Evolutionary conservation across 306 rosid species (phyloP).

Genomic region (Ormosia emarginata): DNA sequence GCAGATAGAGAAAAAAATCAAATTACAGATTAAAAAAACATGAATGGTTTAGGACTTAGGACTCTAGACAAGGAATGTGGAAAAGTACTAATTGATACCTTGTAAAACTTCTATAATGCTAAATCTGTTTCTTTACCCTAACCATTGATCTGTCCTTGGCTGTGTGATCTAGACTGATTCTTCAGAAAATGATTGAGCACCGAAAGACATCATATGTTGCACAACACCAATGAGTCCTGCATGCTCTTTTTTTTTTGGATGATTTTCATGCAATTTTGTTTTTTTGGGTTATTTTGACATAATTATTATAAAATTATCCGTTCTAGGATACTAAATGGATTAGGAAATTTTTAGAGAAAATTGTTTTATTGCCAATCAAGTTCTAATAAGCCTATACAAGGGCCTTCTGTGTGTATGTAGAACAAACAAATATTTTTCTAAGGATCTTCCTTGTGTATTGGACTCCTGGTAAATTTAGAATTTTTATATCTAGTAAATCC

Average conservation of each 20-base stretch:
- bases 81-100: background rate
- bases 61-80: background rate
- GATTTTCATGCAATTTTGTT: conserved; percentile 1
- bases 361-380: background rate
- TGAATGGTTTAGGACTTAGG: conserved; percentile 1
- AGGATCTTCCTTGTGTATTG: background rate
- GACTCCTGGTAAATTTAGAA: background rate
- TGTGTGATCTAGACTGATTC: background rate
- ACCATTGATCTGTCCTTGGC: background rate
- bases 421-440: background rate
- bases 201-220: background rate
- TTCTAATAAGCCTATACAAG: conserved; percentile 7
- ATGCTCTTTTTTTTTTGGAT: background rate
- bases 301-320: background rate
- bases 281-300: background rate
- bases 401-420: background rate
- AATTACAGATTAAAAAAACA: background rate
- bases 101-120: background rate
- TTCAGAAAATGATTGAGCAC: background rate
- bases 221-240: background rate
- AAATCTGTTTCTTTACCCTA: background rate
- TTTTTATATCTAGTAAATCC: background rate
- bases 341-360: background rate
- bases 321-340: background rate
- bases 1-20: background rate